Evolutionary conservation across 352 stramenopile species (phyloP).

Genomic region (Pythium brachiatum): DNA sequence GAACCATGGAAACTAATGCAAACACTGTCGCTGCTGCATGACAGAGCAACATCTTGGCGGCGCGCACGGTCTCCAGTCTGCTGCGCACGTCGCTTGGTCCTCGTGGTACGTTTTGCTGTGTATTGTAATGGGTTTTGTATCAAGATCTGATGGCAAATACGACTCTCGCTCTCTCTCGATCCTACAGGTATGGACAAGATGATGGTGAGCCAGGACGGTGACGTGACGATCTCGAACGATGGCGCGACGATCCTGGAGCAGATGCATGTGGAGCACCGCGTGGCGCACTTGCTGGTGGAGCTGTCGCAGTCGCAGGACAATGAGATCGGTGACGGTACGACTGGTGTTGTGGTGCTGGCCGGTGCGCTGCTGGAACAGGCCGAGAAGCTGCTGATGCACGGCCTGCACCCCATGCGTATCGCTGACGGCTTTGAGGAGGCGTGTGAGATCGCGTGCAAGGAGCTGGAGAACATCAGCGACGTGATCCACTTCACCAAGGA

Average conservation of each 20-base stretch:
- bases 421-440: slow-evolving; percentile 98
- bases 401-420: slow-evolving; percentile 98
- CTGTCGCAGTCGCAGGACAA: slow-evolving; percentile 99
- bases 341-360: slow-evolving; percentile 98
- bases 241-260: slow-evolving; percentile 99
- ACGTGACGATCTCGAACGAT: slow-evolving; percentile 99
- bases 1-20: no score
- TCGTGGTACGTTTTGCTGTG: slow-evolving; percentile 67
- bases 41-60: slow-evolving; percentile 98
- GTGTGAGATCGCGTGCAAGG: slow-evolving; percentile 94
- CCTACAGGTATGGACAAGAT: slow-evolving; percentile 98
- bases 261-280: slow-evolving; percentile 99
- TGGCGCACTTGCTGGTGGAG: slow-evolving; percentile 98
- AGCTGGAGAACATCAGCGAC: slow-evolving; percentile 95
- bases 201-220: slow-evolving; percentile 98
- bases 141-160: no score
- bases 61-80: slow-evolving; percentile 95
- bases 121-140: background rate
- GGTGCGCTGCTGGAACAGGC: slow-evolving; percentile 97
- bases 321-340: slow-evolving; percentile 99
- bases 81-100: slow-evolving; percentile 97
- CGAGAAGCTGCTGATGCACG: slow-evolving; percentile 95
- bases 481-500: slow-evolving; percentile 95
- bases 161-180: no score
- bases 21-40: no score